Base-by-base conservation (phyloP, 306 rosid genomes). In the Quercus rubra region DNA sequence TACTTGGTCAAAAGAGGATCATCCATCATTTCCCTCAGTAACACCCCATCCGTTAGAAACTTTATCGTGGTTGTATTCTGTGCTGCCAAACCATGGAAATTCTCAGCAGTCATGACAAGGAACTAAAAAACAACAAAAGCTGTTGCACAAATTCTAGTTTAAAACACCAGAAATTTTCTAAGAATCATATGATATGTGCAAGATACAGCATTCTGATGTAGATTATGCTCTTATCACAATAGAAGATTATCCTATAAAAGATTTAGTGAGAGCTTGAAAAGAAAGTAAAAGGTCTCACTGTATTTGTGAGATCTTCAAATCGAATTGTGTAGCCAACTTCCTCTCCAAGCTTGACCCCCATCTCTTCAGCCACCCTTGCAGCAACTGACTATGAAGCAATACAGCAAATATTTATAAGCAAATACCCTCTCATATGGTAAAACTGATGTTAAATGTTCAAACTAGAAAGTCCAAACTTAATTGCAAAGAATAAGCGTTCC, bases 1-100 rank as follows among this genome's bases (percentile, higher is more conserved):
- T 94, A 94, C 86, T 94, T 94, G 55, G 98, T 94, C 88, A 94
- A 85, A 82, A 94, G 97, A 79, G 98, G 97, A 81, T 94, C 98
- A 5, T 91, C 92, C 98, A 94, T 94, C 98, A 94, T 94, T 83
- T 94, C 98, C 87, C 97, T 89, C 10, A 94, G 83, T 35, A 94
- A 86, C 69, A 94, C 97, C 28, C 97, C 98, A 35, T 94, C 98
- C 0, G 98, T 94, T 58, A 94, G 91, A 85, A 94, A 94, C 83
- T 94, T 94, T 6, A 94, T 83, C 76, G 78, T 88, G 0, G 97
- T 94, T 57, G 84, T 90, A 81, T 88, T 97, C 95, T 92, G 92
- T 63, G 81, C 93, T 86, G 94, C 89, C 97, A 75, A 79, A 87
- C 85, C 85, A 75, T 78, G 82, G 76, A 81, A 83, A 79, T 57